These are phyloP conservation scores for Astrothelium macrocarpum DNA, from an alignment of 495 filamentous ascomycete species.

Conservation along the genomic window DNA sequence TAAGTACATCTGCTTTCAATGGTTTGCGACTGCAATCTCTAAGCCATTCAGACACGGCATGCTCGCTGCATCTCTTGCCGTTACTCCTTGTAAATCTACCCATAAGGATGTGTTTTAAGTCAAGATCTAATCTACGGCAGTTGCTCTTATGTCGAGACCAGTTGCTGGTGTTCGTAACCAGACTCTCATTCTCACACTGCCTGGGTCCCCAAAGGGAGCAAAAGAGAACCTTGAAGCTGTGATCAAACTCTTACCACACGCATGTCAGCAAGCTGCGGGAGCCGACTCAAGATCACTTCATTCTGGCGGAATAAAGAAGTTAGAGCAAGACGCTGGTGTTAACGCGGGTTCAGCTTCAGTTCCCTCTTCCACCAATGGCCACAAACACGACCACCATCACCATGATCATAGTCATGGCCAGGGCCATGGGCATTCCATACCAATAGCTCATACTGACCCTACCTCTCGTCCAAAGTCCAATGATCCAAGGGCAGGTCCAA, in stretches of 20 bases:
- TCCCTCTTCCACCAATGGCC: conserved; percentile 1
- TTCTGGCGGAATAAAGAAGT: conserved; percentile 65
- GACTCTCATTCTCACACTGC: conserved; percentile 80
- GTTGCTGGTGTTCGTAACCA: conserved; percentile 81
- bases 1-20: conserved; percentile 34
- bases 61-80: conserved; percentile 70
- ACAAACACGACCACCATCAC: conserved; percentile 37
- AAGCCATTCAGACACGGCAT: conserved; percentile 64
- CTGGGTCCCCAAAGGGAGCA: conserved; percentile 94
- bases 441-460: conserved; percentile 61
- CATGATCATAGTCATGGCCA: conserved; percentile 53
- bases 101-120: conserved; percentile 1
- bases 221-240: conserved; percentile 88
- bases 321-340: conserved; percentile 77
- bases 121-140: conserved; percentile 35
- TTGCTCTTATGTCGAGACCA: conserved; percentile 95
- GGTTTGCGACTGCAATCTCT: conserved; percentile 22
- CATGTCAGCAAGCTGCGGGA: conserved; percentile 80
- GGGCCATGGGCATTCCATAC: conserved; percentile 45
- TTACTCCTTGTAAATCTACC: conserved; percentile 72
- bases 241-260: conserved; percentile 85
- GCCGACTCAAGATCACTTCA: conserved; percentile 74
- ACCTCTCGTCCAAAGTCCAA: conserved; percentile 59
- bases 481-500: conserved; percentile 70
- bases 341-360: conserved; percentile 2